Base-by-base conservation (phyloP, 108 stramenopile species). In the Cyclotella atomus region DNA sequence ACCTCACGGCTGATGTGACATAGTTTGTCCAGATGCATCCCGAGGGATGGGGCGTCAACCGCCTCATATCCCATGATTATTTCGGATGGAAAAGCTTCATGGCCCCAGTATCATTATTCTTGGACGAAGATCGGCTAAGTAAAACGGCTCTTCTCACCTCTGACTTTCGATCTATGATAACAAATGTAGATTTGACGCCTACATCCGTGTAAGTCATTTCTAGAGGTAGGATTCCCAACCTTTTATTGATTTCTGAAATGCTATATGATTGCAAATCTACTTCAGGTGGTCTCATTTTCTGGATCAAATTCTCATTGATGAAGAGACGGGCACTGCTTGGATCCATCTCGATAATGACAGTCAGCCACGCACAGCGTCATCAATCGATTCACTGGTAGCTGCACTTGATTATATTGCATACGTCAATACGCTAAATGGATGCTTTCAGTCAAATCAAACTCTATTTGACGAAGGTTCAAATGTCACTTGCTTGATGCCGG, bases 361-460 rank as follows among this genome's bases (percentile, higher is more conserved):
- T 23, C 52, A 52, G 52, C 52, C 52, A 1, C 52, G n/a, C 52
- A 52, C 52, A 23, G 21, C 21, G 10, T 23, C 52, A 3, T n/a
- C 52, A 52, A 23, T 52, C 2, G 20, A 52, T 21, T 52, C 52
- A 23, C 20, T 52, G 52, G 52, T 52, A 23, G 4, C 52, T 3
- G 52, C 52, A 52, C 52, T 52, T 23, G 52, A 52, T 52, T 52
- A 52, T 23, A 23, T 52, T 52, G 20, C 52, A 52, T 52, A 52
- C 24, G 21, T 52, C 52, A 52, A 52, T 52, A 23, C 4, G 21
- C n/a, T 23, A 21, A 52, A 52, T 52, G 52, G 52, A 52, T 52
- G 52, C 23, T 23, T 23, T 23, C 20, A 52, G 12, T n/a, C 52
- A 6, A 23, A 23, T 23, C 52, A 23, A n/a, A 52, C 23, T 52